Evolutionary conservation across 495 filamentous ascomycete species (phyloP).

Genomic region (Cryomyces minteri): DNA sequence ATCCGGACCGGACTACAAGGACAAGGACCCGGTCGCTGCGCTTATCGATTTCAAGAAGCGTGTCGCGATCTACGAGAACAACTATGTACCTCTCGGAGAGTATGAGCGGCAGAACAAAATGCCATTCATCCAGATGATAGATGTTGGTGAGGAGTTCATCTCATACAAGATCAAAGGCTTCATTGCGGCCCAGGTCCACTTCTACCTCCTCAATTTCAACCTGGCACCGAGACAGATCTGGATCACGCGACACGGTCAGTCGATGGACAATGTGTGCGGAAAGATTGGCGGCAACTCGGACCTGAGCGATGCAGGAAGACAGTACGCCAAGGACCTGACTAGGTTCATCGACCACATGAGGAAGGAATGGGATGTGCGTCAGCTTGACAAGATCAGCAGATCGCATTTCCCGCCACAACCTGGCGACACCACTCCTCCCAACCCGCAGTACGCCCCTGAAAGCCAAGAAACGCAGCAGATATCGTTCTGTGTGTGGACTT

Average conservation of each 20-base stretch:
- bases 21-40: conserved; percentile 68
- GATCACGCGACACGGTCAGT: conserved; percentile 91
- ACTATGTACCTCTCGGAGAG: conserved; percentile 77
- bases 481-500: conserved; percentile 97
- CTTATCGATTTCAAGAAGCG: conserved; percentile 84
- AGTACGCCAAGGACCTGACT: conserved; percentile 54
- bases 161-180: conserved; percentile 83
- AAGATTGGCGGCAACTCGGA: conserved; percentile 76
- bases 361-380: conserved; percentile 55
- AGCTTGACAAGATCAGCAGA: conserved; percentile 49
- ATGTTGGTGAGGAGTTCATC: conserved; percentile 87
- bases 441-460: conserved; percentile 51
- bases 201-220: conserved; percentile 92
- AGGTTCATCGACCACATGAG: conserved; percentile 61
- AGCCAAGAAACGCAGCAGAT: conserved; percentile 43
- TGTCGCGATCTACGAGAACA: conserved; percentile 82
- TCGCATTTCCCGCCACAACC: conserved; percentile 64
- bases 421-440: conserved; percentile 85
- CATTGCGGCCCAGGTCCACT: conserved; percentile 72
- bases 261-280: conserved; percentile 55
- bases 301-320: conserved; percentile 53
- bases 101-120: conserved; percentile 79
- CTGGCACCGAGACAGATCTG: conserved; percentile 88
- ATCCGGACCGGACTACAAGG: conserved; percentile 90
- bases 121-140: conserved; percentile 94